These are phyloP conservation scores for Wallacemonas sp. DNA, from an alignment of 208 protist species.

Conservation along the genomic window DNA sequence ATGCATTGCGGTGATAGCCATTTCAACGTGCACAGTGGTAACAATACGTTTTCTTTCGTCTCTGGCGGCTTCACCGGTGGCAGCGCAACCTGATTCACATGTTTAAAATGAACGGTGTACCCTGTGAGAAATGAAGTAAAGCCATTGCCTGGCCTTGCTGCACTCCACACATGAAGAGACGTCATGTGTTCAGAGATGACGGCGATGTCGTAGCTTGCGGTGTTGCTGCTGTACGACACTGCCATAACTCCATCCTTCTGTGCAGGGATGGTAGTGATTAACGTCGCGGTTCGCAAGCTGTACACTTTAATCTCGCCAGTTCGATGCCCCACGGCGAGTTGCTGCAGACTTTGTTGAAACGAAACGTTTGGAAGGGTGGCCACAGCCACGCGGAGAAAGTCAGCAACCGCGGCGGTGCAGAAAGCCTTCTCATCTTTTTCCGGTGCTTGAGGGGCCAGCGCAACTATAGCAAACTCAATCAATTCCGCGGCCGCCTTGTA, in stretches of 20 bases:
- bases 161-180: conserved; percentile 64
- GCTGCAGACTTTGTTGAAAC: conserved; percentile 67
- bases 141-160: conserved; percentile 24
- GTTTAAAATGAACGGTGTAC: conserved; percentile 27
- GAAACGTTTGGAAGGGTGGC: conserved; percentile 67
- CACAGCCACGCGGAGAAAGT: conserved; percentile 45
- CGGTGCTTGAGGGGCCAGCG: conserved; percentile 38
- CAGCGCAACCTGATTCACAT: conserved; percentile 30
- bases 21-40: conserved; percentile 44
- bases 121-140: conserved; percentile 40
- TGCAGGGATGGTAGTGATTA: conserved; percentile 62
- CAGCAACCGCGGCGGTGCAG: conserved; percentile 38
- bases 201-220: conserved; percentile 63
- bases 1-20: conserved; percentile 87
- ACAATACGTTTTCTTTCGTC: conserved; percentile 22
- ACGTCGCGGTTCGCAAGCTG: conserved; percentile 54
- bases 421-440: conserved; percentile 35
- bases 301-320: conserved; percentile 73
- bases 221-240: conserved; percentile 80
- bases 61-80: conserved; percentile 12
- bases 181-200: conserved; percentile 67
- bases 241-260: conserved; percentile 49
- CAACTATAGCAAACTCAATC: conserved; percentile 27
- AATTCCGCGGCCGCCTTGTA: conserved; percentile 17
- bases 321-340: conserved; percentile 57